phyloP scores from a whole-genome alignment of 108 stramenopile genomes.

The Cyclostephanos tholiformis region DNA sequence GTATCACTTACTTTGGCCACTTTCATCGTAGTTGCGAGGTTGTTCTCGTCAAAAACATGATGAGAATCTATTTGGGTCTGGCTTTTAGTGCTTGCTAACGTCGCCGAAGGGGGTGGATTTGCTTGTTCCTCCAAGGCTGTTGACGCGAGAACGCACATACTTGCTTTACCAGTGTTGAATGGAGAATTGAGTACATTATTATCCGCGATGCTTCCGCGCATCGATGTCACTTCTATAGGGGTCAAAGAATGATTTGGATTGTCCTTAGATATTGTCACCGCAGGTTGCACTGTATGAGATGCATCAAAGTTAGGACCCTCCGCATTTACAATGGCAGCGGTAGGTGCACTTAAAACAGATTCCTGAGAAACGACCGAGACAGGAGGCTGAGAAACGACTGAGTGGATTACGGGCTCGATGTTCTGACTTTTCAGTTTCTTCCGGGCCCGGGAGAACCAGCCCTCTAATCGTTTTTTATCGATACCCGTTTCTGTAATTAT shows the following conservation, averaged over 20 bases:
- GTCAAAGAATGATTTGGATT: background rate
- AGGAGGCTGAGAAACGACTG: background rate
- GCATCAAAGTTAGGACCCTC: background rate
- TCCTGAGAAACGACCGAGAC: too few relatives aligned
- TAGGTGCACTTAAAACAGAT: background rate
- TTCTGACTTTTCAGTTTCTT: slow-evolving; percentile 23
- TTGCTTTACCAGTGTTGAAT: background rate
- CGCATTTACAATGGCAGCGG: background rate
- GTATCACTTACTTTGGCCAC: background rate
- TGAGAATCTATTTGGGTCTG: background rate
- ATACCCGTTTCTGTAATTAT: slow-evolving; percentile 21
- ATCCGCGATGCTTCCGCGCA: background rate
- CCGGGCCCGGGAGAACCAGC: slow-evolving; percentile 31
- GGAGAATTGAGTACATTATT: background rate
- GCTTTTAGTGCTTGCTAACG: slow-evolving; percentile 1
- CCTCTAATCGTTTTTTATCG: slow-evolving; percentile 29
- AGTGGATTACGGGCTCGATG: background rate
- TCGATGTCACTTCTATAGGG: background rate
- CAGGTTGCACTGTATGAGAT: background rate
- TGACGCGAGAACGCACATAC: background rate
- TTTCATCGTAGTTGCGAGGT: background rate
- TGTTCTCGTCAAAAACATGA: background rate
- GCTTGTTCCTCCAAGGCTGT: slow-evolving; percentile 4
- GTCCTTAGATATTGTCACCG: background rate
- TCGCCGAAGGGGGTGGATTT: slow-evolving; percentile 7